These are phyloP conservation scores for Pyrus hybrid DNA, from an alignment of 331 rosid species.

Conservation along the genomic window DNA sequence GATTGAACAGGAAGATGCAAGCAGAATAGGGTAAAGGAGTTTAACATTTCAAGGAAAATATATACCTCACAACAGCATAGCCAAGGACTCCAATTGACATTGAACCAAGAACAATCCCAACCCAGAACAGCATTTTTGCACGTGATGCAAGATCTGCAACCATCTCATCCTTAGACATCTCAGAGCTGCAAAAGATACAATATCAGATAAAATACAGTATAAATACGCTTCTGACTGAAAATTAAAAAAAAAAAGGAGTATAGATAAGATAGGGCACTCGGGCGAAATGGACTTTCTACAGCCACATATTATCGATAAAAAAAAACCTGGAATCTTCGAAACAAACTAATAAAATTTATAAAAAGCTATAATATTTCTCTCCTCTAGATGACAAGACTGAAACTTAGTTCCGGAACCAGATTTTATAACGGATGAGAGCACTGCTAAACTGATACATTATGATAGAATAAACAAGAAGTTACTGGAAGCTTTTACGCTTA, in stretches of 20 bases:
- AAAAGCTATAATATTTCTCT: not conserved
- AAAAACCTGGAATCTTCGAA: not conserved
- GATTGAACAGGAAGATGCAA: not conserved
- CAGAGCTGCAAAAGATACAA: constrained; percentile 53
- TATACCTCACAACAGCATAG: constrained; percentile 60
- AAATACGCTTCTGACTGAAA: not conserved
- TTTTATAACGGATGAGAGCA: not conserved
- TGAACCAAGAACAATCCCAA: constrained; percentile 58
- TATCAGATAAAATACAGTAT: not conserved
- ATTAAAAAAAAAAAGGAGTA: no score
- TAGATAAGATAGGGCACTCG: not conserved
- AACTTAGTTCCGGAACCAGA: not conserved
- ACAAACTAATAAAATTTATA: not conserved
- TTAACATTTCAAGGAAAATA: not conserved
- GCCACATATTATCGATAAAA: not conserved
- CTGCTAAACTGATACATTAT: not conserved
- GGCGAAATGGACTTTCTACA: not conserved
- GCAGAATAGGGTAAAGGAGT: not conserved
- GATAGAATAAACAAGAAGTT: not conserved
- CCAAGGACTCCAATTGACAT: constrained; percentile 72
- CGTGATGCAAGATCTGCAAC: constrained; percentile 47
- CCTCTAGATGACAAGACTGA: not conserved
- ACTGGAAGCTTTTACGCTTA: no score
- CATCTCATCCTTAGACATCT: constrained; percentile 79
- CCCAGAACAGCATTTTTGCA: constrained; percentile 51